These are phyloP conservation scores for Metarhizium album DNA, from an alignment of 2,329 filamentous ascomycete genomes.

Conservation along the genomic window DNA sequence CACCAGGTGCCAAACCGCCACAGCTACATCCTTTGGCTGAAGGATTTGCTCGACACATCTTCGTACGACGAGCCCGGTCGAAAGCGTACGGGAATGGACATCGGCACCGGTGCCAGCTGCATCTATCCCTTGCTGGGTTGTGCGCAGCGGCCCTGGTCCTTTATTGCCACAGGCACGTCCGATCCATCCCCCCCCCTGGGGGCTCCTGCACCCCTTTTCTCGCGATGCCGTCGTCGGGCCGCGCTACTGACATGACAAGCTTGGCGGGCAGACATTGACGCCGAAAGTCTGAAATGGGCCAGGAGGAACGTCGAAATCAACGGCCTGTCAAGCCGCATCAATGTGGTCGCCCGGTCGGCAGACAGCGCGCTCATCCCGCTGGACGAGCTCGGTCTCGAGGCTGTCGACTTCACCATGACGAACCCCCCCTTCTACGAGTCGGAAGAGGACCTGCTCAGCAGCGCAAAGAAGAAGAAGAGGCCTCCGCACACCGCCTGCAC, in stretches of 20 bases:
- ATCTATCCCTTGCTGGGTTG: conserved; percentile 85
- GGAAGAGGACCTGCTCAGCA: conserved; percentile 52
- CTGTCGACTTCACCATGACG: conserved; percentile 76
- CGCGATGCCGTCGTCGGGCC: background rate
- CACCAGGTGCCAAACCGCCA: conserved; percentile 53
- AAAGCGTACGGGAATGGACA: conserved; percentile 62
- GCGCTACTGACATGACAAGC: background rate
- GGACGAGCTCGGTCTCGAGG: conserved; percentile 35
- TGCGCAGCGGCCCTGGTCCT: conserved; percentile 60
- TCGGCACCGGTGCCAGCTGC: conserved; percentile 82
- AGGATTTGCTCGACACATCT: conserved; percentile 66
- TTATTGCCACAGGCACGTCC: conserved; percentile 48
- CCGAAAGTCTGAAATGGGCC: conserved; percentile 56
- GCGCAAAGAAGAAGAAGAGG: conserved; percentile 53
- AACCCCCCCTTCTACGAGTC: conserved; percentile 94
- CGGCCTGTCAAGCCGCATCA: conserved; percentile 51
- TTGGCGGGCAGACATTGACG: conserved; percentile 59
- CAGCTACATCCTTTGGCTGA: conserved; percentile 87
- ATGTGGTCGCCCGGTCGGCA: conserved; percentile 43
- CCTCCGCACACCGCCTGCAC: conserved; percentile 66
- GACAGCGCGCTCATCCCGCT: conserved; percentile 53
- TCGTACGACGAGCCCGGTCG: conserved; percentile 36
- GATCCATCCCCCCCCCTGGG: too few species aligned
- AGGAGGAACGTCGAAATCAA: conserved; percentile 58
- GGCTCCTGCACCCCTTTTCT: background rate